Conservation (phyloP, 2,329 filamentous ascomycete genomes). For the Trichoderma afroharzianum region DNA sequence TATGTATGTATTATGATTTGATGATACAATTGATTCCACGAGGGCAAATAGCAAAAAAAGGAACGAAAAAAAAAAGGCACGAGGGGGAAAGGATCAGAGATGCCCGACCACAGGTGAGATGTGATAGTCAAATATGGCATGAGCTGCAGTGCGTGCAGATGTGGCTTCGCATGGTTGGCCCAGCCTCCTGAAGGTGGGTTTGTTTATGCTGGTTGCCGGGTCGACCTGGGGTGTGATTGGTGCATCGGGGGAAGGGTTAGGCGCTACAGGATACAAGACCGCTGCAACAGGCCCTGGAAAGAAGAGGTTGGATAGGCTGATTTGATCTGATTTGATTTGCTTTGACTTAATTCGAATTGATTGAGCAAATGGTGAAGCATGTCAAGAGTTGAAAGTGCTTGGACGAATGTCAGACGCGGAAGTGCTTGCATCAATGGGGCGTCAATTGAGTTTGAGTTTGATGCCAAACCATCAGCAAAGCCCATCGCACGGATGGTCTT, state of each 20-base stretch:
- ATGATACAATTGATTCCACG: neutral
- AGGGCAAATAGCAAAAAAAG: neutral
- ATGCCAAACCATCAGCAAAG: neutral
- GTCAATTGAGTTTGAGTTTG: neutral
- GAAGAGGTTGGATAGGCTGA: neutral
- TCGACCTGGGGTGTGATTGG: conserved; percentile 21
- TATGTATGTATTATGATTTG: neutral
- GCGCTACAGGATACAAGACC: neutral
- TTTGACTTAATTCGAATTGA: neutral
- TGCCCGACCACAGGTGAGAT: neutral
- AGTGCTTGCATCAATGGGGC: neutral
- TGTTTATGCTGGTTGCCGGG: conserved; percentile 38
- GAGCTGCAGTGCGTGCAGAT: conserved; percentile 17
- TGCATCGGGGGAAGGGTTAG: neutral
- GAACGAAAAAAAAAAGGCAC: neutral
- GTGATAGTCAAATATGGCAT: conserved; percentile 1
- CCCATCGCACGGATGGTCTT: neutral
- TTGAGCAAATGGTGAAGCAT: neutral
- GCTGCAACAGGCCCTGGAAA: neutral
- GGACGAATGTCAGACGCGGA: neutral
- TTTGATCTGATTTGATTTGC: neutral
- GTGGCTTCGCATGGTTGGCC: conserved; percentile 32
- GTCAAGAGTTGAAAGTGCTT: neutral
- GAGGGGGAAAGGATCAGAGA: conserved; percentile 4
- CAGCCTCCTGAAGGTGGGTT: conserved; percentile 23